These are phyloP conservation scores for Candida labiduridarum DNA, from an alignment of 1,139 yeast species.

Conservation along the genomic window DNA sequence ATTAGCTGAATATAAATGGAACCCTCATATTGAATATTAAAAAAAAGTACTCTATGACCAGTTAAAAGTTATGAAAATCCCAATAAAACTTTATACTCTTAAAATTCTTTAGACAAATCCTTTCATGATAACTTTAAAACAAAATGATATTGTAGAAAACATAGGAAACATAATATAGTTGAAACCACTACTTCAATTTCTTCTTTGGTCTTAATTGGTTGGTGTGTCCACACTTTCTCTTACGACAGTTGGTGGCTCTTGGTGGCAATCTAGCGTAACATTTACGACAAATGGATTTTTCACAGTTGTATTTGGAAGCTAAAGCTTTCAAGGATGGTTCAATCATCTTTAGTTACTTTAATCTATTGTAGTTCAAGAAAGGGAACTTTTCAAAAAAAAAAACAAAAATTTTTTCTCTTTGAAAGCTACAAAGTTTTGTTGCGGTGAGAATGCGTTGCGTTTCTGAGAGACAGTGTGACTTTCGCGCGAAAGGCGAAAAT, in stretches of 20 bases:
- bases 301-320: constrained; percentile 99
- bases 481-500: neutral
- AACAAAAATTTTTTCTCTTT: constrained; percentile 10
- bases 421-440: neutral
- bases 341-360: constrained; percentile 57
- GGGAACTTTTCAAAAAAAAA: neutral
- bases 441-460: neutral
- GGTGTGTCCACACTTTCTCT: constrained; percentile 99
- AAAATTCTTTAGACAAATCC: neutral
- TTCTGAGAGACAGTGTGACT: neutral
- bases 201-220: constrained; percentile 99
- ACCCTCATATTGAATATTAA: neutral
- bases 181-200: constrained; percentile 83
- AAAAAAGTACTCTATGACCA: neutral
- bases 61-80: constrained; percentile 14
- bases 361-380: constrained; percentile 7
- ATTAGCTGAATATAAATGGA: neutral
- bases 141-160: constrained; percentile 6
- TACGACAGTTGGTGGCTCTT: constrained; percentile 99
- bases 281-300: constrained; percentile 97
- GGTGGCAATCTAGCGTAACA: constrained; percentile 99
- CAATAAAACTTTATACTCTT: constrained; percentile 18
- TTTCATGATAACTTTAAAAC: constrained; percentile 6
- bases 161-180: neutral
- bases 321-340: constrained; percentile 99